These are phyloP conservation scores for Eucalyptus grandis DNA, from an alignment of 345 rosid genomes.

Conservation along the genomic window DNA sequence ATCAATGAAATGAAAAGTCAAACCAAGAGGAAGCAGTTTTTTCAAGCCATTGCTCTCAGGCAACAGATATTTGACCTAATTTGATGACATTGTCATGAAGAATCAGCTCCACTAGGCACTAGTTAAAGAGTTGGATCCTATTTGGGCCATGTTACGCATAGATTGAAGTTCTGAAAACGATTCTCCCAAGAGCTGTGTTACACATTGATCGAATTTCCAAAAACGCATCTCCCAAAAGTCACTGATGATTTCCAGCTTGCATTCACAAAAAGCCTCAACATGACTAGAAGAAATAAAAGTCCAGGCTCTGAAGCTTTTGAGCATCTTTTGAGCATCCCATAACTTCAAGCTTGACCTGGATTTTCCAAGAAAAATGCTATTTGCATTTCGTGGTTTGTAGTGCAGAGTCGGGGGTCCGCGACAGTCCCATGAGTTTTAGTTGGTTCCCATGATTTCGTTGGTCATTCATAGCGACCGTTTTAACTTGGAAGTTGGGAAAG, in stretches of 20 bases:
- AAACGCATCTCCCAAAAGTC: neutral
- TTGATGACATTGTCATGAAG: neutral
- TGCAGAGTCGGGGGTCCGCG: neutral
- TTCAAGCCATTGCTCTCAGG: neutral
- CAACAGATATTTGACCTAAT: neutral
- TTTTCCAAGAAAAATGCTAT: neutral
- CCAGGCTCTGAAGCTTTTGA: neutral
- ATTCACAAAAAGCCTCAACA: neutral
- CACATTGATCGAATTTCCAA: neutral
- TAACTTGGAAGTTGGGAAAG: neutral
- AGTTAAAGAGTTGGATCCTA: neutral
- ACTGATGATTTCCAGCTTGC: neutral
- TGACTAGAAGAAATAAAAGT: neutral
- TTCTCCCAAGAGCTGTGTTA: neutral
- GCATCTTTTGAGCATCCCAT: neutral
- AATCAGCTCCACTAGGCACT: neutral
- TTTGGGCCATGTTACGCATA: neutral
- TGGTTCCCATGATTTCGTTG: neutral
- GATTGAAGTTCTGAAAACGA: no score
- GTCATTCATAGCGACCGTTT: neutral
- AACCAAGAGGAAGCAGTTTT: neutral
- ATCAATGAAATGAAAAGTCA: neutral
- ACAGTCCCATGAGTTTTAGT: neutral
- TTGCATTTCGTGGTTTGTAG: neutral
- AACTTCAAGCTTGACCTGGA: neutral